These are phyloP conservation scores for Suillus placidus DNA, from an alignment of 768 basidiomycete species.

Conservation along the genomic window DNA sequence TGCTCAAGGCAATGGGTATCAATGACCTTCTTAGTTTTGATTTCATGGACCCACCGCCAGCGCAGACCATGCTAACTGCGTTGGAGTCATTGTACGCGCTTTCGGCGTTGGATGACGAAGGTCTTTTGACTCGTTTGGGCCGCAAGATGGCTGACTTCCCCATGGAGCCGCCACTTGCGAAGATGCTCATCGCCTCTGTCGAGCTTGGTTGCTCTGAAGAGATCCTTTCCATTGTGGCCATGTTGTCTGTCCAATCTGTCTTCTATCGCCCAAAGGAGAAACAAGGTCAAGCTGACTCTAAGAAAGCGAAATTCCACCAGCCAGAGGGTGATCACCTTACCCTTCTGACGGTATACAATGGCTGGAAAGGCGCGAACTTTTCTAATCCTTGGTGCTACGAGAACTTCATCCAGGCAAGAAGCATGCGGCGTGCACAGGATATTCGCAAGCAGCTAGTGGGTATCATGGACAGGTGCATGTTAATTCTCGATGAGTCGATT, in stretches of 20 bases:
- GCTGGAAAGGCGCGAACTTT: conserved; percentile 96
- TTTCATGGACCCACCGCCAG: conserved; percentile 99
- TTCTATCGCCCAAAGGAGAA: conserved; percentile 99
- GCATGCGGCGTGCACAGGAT: conserved; percentile 96
- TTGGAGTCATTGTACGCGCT: conserved; percentile 93
- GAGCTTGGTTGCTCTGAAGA: conserved; percentile 98
- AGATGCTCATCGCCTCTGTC: conserved; percentile 98
- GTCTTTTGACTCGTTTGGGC: conserved; percentile 89
- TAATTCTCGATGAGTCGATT: neutral
- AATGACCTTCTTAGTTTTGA: conserved; percentile 98
- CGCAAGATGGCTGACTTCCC: conserved; percentile 99
- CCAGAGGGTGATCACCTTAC: conserved; percentile 97
- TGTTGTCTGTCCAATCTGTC: conserved; percentile 94
- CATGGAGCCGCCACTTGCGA: conserved; percentile 93
- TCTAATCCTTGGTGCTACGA: conserved; percentile 99
- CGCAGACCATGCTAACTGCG: conserved; percentile 95
- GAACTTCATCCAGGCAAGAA: conserved; percentile 97
- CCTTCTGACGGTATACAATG: conserved; percentile 93
- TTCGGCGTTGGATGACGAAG: conserved; percentile 96
- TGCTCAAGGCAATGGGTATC: conserved; percentile 98
- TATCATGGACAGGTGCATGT: conserved; percentile 92
- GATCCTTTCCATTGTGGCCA: conserved; percentile 94
- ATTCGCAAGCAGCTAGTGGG: conserved; percentile 96
- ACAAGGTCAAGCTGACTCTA: conserved; percentile 98
- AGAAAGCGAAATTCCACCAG: conserved; percentile 99